phyloP scores from a whole-genome alignment of 1,284 basidiomycete species.

The Polyporus tsugae region DNA sequence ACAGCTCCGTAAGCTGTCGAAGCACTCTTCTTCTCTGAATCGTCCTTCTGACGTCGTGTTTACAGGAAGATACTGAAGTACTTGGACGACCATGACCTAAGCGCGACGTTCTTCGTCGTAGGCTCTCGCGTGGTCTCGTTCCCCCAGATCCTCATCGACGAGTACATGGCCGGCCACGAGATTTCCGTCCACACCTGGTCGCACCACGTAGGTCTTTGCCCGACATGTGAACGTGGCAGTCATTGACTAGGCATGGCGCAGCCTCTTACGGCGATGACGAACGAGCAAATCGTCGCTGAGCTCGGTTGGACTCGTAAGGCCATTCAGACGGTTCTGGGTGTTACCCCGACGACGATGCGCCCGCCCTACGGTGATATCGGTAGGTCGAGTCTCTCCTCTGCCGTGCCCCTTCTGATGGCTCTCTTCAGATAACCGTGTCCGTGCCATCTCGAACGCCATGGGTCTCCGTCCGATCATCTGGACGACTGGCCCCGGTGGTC shows the following conservation, averaged over 20 bases:
- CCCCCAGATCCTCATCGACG: slow-evolving; percentile 80
- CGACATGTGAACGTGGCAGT: background rate
- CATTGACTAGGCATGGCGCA: slow-evolving; percentile 36
- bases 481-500: slow-evolving; percentile 67
- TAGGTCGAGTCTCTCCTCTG: slow-evolving; percentile 20
- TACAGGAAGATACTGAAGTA: slow-evolving; percentile 72
- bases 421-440: slow-evolving; percentile 82
- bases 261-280: slow-evolving; percentile 86
- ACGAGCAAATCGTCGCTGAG: slow-evolving; percentile 91
- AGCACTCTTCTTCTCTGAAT: background rate
- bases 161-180: slow-evolving; percentile 88
- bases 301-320: slow-evolving; percentile 91
- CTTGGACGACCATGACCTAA: slow-evolving; percentile 70
- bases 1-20: slow-evolving; percentile 54
- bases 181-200: slow-evolving; percentile 85
- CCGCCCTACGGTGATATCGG: slow-evolving; percentile 58
- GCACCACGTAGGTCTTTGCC: slow-evolving; percentile 56
- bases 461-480: slow-evolving; percentile 84
- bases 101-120: slow-evolving; percentile 92
- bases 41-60: background rate
- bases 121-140: slow-evolving; percentile 89
- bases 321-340: slow-evolving; percentile 80
- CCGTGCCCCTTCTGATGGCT: background rate
- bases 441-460: slow-evolving; percentile 86
- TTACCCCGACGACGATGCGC: slow-evolving; percentile 77